Percentiles rank a stretch among this genome's conserved stretches.
These are phyloP conservation scores for Penicillium paxilli DNA, from an alignment of 495 filamentous ascomycete species.

Conservation along the genomic window DNA sequence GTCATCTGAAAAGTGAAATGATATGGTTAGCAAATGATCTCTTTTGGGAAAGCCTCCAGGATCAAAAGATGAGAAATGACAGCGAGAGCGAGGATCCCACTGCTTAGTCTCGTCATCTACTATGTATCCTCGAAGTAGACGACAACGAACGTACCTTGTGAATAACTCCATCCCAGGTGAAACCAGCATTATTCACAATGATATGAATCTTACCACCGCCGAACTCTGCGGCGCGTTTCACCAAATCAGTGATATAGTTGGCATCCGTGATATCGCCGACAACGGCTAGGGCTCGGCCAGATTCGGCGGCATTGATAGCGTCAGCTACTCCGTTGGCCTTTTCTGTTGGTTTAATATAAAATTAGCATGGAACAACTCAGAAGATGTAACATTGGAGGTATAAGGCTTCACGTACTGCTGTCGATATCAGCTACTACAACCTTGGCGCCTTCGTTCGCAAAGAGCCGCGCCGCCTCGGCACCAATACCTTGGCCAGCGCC, in stretches of 20 bases:
- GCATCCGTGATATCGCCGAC: conserved; percentile 72
- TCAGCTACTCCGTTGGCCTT: conserved; percentile 65
- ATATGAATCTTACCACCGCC: conserved; percentile 85
- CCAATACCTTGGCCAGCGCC: conserved; percentile 89
- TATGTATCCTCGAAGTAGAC: too few relatives aligned
- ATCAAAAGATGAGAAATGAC: neutral
- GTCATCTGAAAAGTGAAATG: conserved; percentile 66
- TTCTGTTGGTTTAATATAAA: conserved; percentile 28
- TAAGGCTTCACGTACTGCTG: conserved; percentile 43
- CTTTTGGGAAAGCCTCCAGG: neutral
- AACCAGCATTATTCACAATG: conserved; percentile 85
- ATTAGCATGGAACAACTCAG: neutral
- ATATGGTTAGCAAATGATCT: neutral
- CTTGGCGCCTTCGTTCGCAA: conserved; percentile 83
- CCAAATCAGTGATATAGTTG: conserved; percentile 63
- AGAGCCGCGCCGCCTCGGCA: conserved; percentile 75
- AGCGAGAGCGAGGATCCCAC: too few relatives aligned
- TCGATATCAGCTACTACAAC: conserved; percentile 84
- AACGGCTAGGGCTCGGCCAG: conserved; percentile 67
- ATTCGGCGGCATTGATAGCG: conserved; percentile 59
- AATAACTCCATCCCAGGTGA: conserved; percentile 89
- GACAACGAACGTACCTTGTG: conserved; percentile 68
- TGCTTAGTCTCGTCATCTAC: too few relatives aligned
- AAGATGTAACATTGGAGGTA: neutral
- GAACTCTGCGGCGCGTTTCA: conserved; percentile 74